phyloP scores from a whole-genome alignment of 2,329 filamentous ascomycete species.

The Beauveria sp. region DNA sequence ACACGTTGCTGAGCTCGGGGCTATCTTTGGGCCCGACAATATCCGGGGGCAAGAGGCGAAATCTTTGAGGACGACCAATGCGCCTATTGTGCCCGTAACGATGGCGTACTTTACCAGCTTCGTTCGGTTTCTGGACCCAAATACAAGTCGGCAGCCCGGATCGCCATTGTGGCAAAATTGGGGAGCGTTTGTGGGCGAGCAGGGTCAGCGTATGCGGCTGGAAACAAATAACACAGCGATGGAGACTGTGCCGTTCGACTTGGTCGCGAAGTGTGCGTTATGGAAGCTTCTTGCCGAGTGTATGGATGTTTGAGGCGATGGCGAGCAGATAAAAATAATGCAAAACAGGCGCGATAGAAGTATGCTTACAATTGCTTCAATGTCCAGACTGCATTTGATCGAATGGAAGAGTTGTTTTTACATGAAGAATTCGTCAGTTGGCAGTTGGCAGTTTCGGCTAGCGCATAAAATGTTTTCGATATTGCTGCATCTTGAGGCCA shows the following conservation, averaged over 20 bases:
- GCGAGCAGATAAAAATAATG: neutral
- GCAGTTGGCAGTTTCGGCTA: no score
- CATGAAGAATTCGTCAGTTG: neutral
- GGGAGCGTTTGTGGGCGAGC: constrained; percentile 15
- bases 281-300: constrained; percentile 29
- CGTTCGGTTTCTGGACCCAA: constrained; percentile 37
- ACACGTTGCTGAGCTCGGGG: constrained; percentile 39
- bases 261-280: constrained; percentile 29
- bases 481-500: no score
- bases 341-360: neutral
- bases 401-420: neutral
- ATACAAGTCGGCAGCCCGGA: constrained; percentile 23
- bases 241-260: constrained; percentile 27
- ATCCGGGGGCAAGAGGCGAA: constrained; percentile 14
- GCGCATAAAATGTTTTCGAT: neutral
- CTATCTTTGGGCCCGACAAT: constrained; percentile 38
- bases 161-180: constrained; percentile 36
- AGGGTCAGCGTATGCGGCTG: constrained; percentile 26
- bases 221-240: constrained; percentile 30
- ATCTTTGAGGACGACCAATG: constrained; percentile 39
- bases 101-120: constrained; percentile 46
- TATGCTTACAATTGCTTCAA: neutral
- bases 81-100: constrained; percentile 35
- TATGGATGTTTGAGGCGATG: constrained; percentile 13
- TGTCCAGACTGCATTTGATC: neutral